These are phyloP conservation scores for Mucor sp. DNA, from an alignment of 371 early-diverging fungal genomes.

Conservation along the genomic window DNA sequence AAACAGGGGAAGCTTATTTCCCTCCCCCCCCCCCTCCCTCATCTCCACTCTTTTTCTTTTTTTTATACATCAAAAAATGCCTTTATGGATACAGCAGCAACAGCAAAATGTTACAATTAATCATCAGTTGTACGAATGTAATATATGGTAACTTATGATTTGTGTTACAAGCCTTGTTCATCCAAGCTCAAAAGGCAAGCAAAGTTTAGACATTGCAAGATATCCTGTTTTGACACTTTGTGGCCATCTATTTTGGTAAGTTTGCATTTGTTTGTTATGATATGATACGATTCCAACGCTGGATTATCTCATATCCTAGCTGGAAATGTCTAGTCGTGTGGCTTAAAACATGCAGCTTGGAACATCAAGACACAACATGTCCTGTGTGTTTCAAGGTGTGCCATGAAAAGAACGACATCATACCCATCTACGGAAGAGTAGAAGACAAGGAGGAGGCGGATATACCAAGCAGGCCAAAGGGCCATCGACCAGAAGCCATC, in stretches of 20 bases:
- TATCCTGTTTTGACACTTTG: conserved; percentile 1
- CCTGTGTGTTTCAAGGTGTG: not conserved
- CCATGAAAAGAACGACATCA: not conserved
- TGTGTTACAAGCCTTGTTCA: not conserved
- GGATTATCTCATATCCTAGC: not conserved
- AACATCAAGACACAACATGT: not conserved
- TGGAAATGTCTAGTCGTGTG: not conserved
- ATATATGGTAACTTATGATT: not conserved
- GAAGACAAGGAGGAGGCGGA: not conserved
- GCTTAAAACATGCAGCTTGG: not conserved
- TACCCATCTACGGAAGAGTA: not conserved
- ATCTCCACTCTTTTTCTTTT: not conserved
- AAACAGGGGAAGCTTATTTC: not conserved
- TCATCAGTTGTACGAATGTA: not conserved
- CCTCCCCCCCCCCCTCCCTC: not conserved
- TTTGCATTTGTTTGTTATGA: not conserved
- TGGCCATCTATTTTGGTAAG: conserved; percentile 1
- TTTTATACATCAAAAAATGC: not conserved
- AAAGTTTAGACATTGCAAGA: not conserved
- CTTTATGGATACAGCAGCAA: not conserved
- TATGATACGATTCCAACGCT: not conserved
- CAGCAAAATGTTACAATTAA: not conserved
- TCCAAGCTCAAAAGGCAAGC: not conserved
- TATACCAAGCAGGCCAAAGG: not conserved
- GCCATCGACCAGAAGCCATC: not conserved